Conservation (phyloP, 2,329 filamentous ascomycete species). For the Elsinoe batatas region DNA sequence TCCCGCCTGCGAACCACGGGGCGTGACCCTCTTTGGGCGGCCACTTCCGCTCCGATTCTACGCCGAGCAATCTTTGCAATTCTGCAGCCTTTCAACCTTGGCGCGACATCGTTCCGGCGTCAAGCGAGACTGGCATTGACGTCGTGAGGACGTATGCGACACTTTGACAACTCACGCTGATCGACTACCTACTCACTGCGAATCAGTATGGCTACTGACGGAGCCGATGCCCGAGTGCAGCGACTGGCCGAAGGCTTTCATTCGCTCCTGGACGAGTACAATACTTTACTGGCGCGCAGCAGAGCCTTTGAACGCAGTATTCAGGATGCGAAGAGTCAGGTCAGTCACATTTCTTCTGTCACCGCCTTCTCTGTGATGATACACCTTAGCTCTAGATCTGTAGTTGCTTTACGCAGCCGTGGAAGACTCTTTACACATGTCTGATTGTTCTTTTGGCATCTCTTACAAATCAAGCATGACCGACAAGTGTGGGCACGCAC, state of each 20-base stretch:
- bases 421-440: constrained; percentile 38
- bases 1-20: constrained; percentile 4
- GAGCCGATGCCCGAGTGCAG: constrained; percentile 25
- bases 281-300: constrained; percentile 35
- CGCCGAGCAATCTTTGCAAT: not conserved
- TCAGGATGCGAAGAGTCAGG: constrained; percentile 40
- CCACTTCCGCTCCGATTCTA: not conserved
- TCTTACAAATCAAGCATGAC: not conserved
- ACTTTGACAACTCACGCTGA: not conserved
- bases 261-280: constrained; percentile 38
- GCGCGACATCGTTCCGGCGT: not conserved
- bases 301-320: constrained; percentile 38
- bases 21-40: not conserved
- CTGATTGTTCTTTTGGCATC: constrained; percentile 25
- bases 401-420: constrained; percentile 35
- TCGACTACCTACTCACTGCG: not conserved
- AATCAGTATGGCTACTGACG: constrained; percentile 4
- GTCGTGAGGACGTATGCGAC: too few relatives aligned
- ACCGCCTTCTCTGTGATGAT: constrained; percentile 31
- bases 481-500: not conserved
- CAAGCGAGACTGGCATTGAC: not conserved
- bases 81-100: constrained; percentile 1
- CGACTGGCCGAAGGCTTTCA: constrained; percentile 38
- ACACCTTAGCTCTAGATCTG: constrained; percentile 44
- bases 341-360: constrained; percentile 23